Conservation (phyloP, 352 stramenopile species). For the Phytopythium sindhum region DNA sequence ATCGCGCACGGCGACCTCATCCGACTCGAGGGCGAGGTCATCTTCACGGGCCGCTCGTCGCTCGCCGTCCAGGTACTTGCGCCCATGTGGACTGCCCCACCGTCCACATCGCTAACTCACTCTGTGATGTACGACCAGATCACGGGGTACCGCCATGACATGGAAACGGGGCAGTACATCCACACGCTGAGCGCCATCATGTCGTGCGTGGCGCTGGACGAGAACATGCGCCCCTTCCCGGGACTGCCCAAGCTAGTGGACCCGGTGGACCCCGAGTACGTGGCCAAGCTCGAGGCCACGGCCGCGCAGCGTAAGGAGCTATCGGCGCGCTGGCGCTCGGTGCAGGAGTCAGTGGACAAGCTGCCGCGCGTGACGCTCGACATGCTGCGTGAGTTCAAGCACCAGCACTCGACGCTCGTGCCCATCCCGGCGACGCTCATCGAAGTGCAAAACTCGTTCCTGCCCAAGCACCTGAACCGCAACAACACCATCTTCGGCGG, state of each 20-base stretch:
- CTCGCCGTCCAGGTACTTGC: slow-evolving; percentile 32
- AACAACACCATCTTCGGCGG: slow-evolving; percentile 77
- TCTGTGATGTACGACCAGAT: slow-evolving; percentile 22
- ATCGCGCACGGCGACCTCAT: slow-evolving; percentile 64
- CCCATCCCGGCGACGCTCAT: slow-evolving; percentile 62
- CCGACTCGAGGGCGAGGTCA: slow-evolving; percentile 57
- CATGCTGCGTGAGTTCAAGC: slow-evolving; percentile 53
- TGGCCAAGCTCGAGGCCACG: slow-evolving; percentile 47
- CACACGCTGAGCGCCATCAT: slow-evolving; percentile 72
- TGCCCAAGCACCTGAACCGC: slow-evolving; percentile 69
- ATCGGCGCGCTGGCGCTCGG: slow-evolving; percentile 46
- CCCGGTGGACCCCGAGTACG: slow-evolving; percentile 34
- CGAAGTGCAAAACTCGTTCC: slow-evolving; percentile 70
- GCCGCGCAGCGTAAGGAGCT: slow-evolving; percentile 66
- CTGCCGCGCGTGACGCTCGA: slow-evolving; percentile 54
- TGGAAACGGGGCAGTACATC: slow-evolving; percentile 62
- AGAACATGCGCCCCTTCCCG: slow-evolving; percentile 53
- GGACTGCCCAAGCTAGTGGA: slow-evolving; percentile 47
- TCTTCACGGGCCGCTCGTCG: slow-evolving; percentile 57
- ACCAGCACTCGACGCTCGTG: slow-evolving; percentile 36
- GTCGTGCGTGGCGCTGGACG: slow-evolving; percentile 65
- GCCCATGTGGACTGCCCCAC: not conserved
- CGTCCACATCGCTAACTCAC: not conserved
- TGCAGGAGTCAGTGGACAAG: slow-evolving; percentile 64
- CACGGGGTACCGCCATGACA: slow-evolving; percentile 61